Percentiles rank a stretch among this genome's conserved stretches.
Evolutionary conservation across 23 red algal genomes (phyloP).

Genomic region (Gracilariopsis chorda): DNA sequence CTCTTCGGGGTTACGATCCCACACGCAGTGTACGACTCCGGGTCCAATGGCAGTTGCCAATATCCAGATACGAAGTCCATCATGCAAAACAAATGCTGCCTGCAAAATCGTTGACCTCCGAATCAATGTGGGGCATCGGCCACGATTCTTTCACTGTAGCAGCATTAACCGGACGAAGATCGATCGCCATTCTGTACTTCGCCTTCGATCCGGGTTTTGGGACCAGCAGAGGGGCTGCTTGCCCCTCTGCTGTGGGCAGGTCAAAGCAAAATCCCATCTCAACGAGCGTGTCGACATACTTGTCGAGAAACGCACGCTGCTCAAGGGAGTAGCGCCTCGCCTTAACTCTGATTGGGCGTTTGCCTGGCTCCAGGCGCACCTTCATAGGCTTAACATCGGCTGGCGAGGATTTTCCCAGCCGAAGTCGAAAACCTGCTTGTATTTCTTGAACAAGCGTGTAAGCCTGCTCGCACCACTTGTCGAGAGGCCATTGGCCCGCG

Average conservation of each 20-base stretch:
- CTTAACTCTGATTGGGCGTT: slow-evolving; percentile 26
- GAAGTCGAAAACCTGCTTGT: slow-evolving; percentile 2
- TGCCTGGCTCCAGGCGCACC: slow-evolving; percentile 12
- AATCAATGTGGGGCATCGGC: slow-evolving; percentile 34
- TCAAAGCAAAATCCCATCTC: not conserved
- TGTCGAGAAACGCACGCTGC: not conserved
- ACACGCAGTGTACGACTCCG: slow-evolving; percentile 11
- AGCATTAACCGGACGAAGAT: not conserved
- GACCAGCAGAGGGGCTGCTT: slow-evolving; percentile 28
- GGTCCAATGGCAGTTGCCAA: slow-evolving; percentile 18
- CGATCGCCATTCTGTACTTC: not conserved
- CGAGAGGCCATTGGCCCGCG: not conserved
- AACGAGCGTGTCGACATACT: slow-evolving; percentile 31
- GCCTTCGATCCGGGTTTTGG: slow-evolving; percentile 43
- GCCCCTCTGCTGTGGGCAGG: slow-evolving; percentile 11
- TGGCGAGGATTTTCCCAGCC: slow-evolving; percentile 42
- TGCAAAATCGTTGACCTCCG: slow-evolving; percentile 32
- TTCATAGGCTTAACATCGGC: slow-evolving; percentile 15
- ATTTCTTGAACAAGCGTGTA: not conserved
- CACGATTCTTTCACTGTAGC: slow-evolving; percentile 20
- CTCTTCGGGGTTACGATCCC: slow-evolving; percentile 11
- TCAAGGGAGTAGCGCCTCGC: slow-evolving; percentile 28
- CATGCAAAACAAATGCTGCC: slow-evolving; percentile 5
- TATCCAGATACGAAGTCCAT: slow-evolving; percentile 3
- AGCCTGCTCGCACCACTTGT: not conserved